Evolutionary conservation across 176 grass and related monocot genomes (phyloP).

Genomic region (Cenchrus americanus): DNA sequence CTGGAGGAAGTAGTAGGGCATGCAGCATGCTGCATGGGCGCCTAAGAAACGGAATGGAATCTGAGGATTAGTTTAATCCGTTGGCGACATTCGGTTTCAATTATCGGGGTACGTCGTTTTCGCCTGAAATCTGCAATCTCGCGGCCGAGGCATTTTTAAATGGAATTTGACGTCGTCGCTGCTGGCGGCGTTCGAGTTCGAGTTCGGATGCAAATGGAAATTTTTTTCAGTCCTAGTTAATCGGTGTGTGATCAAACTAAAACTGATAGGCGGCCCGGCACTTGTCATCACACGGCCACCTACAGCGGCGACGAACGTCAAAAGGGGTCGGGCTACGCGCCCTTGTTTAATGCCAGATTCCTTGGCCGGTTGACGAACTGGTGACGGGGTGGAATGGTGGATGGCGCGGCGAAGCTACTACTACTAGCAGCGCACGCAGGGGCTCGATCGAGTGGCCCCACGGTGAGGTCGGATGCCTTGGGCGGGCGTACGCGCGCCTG

Average conservation of each 20-base stretch:
- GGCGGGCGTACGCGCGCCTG: too few species aligned
- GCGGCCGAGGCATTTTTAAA: constrained; percentile 18
- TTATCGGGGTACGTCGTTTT: constrained; percentile 39
- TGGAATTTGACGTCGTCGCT: too few species aligned
- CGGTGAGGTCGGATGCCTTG: constrained; percentile 25
- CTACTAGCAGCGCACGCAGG: too few species aligned
- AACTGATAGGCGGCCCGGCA: not conserved
- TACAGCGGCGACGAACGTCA: constrained; percentile 30
- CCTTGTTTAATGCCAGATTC: constrained; percentile 45
- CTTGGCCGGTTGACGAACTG: not conserved
- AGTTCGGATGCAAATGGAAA: constrained; percentile 15
- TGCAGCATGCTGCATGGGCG: not conserved
- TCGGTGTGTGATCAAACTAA: not conserved
- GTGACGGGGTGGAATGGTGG: too few species aligned
- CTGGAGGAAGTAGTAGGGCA: not conserved
- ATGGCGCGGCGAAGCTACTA: too few species aligned
- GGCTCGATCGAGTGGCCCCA: not conserved
- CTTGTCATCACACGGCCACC: constrained; percentile 36
- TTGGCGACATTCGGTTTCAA: constrained; percentile 35
- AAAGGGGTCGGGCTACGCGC: constrained; percentile 3
- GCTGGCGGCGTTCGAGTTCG: constrained; percentile 30
- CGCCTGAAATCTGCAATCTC: constrained; percentile 37
- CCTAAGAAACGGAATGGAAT: constrained; percentile 48
- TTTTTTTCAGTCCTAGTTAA: not conserved
- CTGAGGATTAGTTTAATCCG: constrained; percentile 34